phyloP scores from a whole-genome alignment of 345 rosid species.

The Brassica cretica region DNA sequence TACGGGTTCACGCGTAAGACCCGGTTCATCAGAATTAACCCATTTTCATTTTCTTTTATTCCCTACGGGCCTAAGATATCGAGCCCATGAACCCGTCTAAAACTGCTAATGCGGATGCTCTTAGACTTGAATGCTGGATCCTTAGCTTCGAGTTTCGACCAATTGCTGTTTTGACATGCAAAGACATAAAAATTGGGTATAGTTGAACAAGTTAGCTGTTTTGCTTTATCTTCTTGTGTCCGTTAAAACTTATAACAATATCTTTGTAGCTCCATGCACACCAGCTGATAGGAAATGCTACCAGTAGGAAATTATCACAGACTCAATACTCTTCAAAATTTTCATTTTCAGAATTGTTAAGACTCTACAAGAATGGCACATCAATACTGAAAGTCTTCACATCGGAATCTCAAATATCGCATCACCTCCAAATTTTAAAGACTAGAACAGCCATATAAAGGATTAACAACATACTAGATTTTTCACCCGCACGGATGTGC shows the following conservation, averaged over 20 bases:
- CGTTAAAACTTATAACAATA: no score
- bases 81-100: no score
- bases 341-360: background rate
- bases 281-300: background rate
- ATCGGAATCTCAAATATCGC: background rate
- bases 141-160: no score
- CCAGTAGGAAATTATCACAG: background rate
- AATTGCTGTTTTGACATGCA: background rate
- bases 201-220: background rate
- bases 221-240: no score
- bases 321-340: background rate
- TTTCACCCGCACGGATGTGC: no score
- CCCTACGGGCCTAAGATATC: no score
- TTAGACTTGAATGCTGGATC: no score
- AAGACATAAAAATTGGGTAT: background rate
- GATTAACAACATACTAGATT: background rate
- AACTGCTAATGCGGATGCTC: no score
- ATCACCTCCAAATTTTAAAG: no score
- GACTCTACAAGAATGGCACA: background rate
- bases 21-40: no score
- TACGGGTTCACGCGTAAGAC: no score
- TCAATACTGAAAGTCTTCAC: background rate
- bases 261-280: background rate
- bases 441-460: background rate
- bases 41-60: no score